Evolutionary conservation across 2,329 filamentous ascomycete genomes (phyloP).

Genomic region (Trichoderma oligosporum): DNA sequence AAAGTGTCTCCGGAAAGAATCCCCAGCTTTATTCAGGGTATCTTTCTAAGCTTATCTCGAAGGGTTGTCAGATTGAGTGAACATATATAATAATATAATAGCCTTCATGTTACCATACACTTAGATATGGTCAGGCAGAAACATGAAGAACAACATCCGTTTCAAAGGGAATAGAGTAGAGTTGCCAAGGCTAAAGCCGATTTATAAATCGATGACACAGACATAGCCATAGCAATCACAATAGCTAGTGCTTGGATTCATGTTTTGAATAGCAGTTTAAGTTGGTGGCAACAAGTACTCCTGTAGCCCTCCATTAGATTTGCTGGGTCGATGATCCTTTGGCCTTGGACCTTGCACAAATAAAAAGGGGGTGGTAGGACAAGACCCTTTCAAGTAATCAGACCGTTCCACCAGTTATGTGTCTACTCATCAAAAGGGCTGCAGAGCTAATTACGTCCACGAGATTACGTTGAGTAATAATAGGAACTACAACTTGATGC

Average conservation of each 20-base stretch:
- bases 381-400: slow-evolving; percentile 11
- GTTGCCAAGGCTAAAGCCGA: neutral
- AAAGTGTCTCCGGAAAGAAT: too few relatives aligned
- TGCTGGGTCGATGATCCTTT: slow-evolving; percentile 5
- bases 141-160: neutral
- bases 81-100: too few relatives aligned
- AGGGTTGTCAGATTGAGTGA: too few relatives aligned
- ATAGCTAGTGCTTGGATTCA: too few relatives aligned
- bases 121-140: neutral
- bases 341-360: neutral
- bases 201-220: neutral
- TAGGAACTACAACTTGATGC: too few relatives aligned
- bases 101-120: too few relatives aligned
- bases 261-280: too few relatives aligned
- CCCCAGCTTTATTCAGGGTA: too few relatives aligned
- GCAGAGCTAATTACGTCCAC: neutral
- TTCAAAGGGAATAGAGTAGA: neutral
- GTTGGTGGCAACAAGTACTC: neutral
- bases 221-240: neutral
- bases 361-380: slow-evolving; percentile 3
- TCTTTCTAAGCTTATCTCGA: too few relatives aligned
- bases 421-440: neutral
- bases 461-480: neutral
- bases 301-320: neutral
- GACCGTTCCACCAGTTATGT: neutral